Conservation (phyloP, 2,329 filamentous ascomycete species). For the Exophiala calicioides region DNA sequence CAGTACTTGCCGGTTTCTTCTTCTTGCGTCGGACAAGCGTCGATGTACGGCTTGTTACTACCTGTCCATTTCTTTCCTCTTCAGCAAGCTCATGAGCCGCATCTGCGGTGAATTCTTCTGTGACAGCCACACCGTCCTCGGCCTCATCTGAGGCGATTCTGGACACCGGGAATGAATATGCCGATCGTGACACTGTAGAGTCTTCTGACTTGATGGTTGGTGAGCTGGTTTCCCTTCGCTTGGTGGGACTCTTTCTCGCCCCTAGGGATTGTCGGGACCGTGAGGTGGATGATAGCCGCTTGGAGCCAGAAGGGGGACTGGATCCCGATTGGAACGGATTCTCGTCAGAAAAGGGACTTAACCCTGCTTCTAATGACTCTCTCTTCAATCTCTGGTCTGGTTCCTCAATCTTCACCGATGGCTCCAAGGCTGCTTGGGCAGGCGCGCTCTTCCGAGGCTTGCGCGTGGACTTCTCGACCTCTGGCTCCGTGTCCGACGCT, state of each 20-base stretch:
- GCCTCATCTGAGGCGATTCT: constrained; percentile 45
- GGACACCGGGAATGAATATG: constrained; percentile 48
- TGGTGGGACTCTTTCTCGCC: constrained; percentile 28
- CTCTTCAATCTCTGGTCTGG: constrained; percentile 45
- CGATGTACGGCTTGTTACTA: constrained; percentile 33
- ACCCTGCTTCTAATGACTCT: constrained; percentile 44
- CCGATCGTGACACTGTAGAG: constrained; percentile 60
- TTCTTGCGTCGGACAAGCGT: constrained; percentile 43
- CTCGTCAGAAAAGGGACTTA: constrained; percentile 77
- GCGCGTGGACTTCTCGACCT: constrained; percentile 50
- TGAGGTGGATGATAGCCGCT: constrained; percentile 53
- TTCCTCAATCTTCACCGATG: constrained; percentile 38
- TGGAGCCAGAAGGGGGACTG: constrained; percentile 60
- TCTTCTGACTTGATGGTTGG: constrained; percentile 54
- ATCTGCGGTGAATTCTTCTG: constrained; percentile 93
- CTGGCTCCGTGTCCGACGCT: constrained; percentile 54
- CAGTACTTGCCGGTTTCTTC: constrained; percentile 50
- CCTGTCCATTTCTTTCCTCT: constrained; percentile 46
- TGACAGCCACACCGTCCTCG: constrained; percentile 60
- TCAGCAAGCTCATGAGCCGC: constrained; percentile 78
- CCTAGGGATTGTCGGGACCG: constrained; percentile 38
- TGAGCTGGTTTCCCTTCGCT: constrained; percentile 54
- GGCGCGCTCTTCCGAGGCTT: constrained; percentile 54
- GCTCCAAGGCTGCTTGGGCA: constrained; percentile 33
- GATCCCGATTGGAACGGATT: constrained; percentile 92